Percentiles rank a stretch among this genome's conserved stretches.
Conservation (phyloP, 805 yeast genomes). For the Torulaspora franciscae region DNA sequence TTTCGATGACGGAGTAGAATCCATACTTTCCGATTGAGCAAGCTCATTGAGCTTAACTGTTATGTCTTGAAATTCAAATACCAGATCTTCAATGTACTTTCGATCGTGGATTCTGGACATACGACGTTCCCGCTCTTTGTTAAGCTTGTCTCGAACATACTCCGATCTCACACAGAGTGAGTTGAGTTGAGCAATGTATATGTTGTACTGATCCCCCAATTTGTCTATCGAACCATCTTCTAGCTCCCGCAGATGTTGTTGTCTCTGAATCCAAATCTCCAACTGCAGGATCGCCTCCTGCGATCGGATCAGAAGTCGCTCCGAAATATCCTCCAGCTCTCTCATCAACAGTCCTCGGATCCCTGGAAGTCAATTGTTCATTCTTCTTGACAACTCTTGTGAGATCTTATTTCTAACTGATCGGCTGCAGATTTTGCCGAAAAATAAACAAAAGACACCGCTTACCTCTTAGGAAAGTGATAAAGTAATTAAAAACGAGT, state of each 20-base stretch:
- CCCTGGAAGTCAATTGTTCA: background rate
- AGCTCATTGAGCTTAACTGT: conserved; percentile 26
- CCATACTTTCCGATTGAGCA: conserved; percentile 11
- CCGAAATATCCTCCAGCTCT: conserved; percentile 25
- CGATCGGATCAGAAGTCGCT: conserved; percentile 26
- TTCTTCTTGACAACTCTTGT: background rate
- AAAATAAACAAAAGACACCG: conserved; percentile 4
- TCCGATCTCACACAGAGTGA: conserved; percentile 27
- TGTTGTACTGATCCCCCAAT: conserved; percentile 17
- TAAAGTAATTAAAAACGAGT: background rate
- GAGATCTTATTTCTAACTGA: background rate
- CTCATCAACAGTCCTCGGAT: conserved; percentile 5
- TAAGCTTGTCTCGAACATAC: conserved; percentile 20
- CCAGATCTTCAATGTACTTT: conserved; percentile 22
- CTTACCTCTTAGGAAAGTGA: background rate
- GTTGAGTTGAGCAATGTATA: conserved; percentile 28
- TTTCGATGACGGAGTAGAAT: conserved; percentile 19
- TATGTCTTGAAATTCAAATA: conserved; percentile 28
- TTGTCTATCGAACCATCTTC: conserved; percentile 9
- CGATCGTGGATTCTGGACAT: conserved; percentile 8
- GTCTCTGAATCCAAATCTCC: conserved; percentile 29
- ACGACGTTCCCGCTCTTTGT: conserved; percentile 9
- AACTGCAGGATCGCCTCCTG: conserved; percentile 32
- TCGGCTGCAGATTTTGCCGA: background rate
- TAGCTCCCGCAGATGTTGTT: conserved; percentile 15